Evolutionary conservation across 1,284 basidiomycete genomes (phyloP).

Genomic region (Flammula alnicola): DNA sequence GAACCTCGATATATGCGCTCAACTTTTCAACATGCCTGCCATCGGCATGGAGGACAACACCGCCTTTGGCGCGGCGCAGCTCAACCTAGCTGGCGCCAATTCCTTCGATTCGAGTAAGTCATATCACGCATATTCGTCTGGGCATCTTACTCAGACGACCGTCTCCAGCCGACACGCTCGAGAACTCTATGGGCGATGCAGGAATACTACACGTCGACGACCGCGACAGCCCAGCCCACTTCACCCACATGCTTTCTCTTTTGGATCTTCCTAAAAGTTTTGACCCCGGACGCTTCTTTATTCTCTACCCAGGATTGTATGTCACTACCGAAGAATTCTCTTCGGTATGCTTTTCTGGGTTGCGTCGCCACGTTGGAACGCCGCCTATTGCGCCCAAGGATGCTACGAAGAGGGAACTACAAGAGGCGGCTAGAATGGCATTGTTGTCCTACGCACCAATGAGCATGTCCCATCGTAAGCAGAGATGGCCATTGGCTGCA

Average conservation of each 20-base stretch:
- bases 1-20: too few relatives aligned
- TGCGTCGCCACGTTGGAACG: slow-evolving; percentile 9
- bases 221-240: neutral
- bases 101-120: too few relatives aligned
- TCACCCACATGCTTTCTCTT: neutral
- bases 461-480: too few relatives aligned
- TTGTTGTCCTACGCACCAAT: slow-evolving; percentile 8
- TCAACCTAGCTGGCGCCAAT: too few relatives aligned
- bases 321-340: neutral
- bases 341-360: slow-evolving; percentile 9
- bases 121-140: too few relatives aligned
- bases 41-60: too few relatives aligned
- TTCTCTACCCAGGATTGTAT: slow-evolving; percentile 8
- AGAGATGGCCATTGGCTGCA: too few relatives aligned
- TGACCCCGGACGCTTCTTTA: slow-evolving; percentile 12
- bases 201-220: slow-evolving; percentile 8
- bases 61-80: too few relatives aligned
- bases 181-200: too few relatives aligned
- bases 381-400: slow-evolving; percentile 1
- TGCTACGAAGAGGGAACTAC: neutral
- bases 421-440: neutral
- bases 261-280: neutral
- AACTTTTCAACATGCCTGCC: too few relatives aligned
- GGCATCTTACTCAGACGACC: too few relatives aligned
- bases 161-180: too few relatives aligned